A percentile compares a stretch with the other conserved stretches of the same genome.
Evolutionary conservation across 2,329 filamentous ascomycete genomes (phyloP).

Genomic region (Sarocladiaceae sp.): DNA sequence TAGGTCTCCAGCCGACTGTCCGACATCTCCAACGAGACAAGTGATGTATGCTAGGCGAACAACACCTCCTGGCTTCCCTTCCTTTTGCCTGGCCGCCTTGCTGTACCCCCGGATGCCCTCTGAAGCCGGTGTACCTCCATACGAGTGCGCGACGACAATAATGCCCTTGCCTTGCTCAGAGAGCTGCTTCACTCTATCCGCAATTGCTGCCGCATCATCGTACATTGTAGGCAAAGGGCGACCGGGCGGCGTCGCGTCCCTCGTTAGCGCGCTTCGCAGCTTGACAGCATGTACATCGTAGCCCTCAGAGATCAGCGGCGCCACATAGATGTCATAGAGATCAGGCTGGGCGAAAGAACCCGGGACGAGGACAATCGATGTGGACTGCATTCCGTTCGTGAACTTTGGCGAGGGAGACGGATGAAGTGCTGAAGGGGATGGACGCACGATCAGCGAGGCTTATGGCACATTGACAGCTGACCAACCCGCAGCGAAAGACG

Average conservation of each 20-base stretch:
- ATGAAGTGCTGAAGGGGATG: background rate
- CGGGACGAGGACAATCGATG: slow-evolving; percentile 5
- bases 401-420: background rate
- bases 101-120: slow-evolving; percentile 25
- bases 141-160: slow-evolving; percentile 31
- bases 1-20: slow-evolving; percentile 10
- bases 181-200: slow-evolving; percentile 21
- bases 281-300: background rate
- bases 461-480: too few relatives aligned
- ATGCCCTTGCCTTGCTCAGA: slow-evolving; percentile 30
- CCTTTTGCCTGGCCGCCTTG: slow-evolving; percentile 17
- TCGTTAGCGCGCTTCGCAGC: background rate
- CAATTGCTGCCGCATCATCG: slow-evolving; percentile 24
- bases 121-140: slow-evolving; percentile 27
- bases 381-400: background rate
- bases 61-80: slow-evolving; percentile 26
- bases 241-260: slow-evolving; percentile 4
- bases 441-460: background rate
- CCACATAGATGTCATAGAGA: background rate
- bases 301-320: background rate
- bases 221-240: slow-evolving; percentile 16
- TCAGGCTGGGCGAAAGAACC: background rate
- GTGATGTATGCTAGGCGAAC: slow-evolving; percentile 23
- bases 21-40: slow-evolving; percentile 18
- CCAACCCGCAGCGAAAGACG: too few relatives aligned